Conservation (phyloP, 805 yeast genomes). For the Tetrapisispora arboricola region DNA sequence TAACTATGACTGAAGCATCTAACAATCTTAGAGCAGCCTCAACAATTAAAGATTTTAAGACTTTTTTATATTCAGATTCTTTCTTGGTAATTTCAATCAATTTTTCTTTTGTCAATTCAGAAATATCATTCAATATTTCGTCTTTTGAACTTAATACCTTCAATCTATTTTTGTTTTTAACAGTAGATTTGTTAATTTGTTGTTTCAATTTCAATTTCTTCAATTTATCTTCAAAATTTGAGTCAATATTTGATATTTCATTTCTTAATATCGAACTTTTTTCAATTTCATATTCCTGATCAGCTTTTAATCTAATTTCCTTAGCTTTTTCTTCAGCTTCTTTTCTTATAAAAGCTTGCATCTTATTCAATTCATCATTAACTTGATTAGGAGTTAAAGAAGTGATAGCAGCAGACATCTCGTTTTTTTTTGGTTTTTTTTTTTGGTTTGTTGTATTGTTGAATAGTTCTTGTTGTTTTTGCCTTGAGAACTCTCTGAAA, state of each 20-base stretch:
- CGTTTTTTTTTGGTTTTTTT: neutral
- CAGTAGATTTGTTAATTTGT: slow-evolving; percentile 90
- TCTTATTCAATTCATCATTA: slow-evolving; percentile 88
- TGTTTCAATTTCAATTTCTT: slow-evolving; percentile 89
- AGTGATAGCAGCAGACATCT: slow-evolving; percentile 30
- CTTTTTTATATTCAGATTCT: slow-evolving; percentile 54
- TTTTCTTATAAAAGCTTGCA: slow-evolving; percentile 97
- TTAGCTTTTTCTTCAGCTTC: slow-evolving; percentile 99
- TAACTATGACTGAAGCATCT: slow-evolving; percentile 57
- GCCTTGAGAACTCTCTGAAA: no score
- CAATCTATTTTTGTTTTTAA: slow-evolving; percentile 90
- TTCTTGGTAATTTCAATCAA: slow-evolving; percentile 45
- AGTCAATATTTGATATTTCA: slow-evolving; percentile 82
- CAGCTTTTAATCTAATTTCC: slow-evolving; percentile 91
- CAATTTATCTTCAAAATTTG: slow-evolving; percentile 65
- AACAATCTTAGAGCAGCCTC: slow-evolving; percentile 65
- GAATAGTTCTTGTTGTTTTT: neutral
- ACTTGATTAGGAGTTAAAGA: slow-evolving; percentile 46
- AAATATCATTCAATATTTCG: slow-evolving; percentile 62
- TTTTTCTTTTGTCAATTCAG: slow-evolving; percentile 55
- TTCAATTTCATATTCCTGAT: slow-evolving; percentile 97
- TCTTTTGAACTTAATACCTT: slow-evolving; percentile 82
- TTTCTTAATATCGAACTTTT: slow-evolving; percentile 90
- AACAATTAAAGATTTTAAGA: slow-evolving; percentile 68
- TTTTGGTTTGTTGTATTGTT: neutral